Evolutionary conservation across 1,139 yeast species (phyloP).

Genomic region (Lodderomyces pseudojiufengensis): DNA sequence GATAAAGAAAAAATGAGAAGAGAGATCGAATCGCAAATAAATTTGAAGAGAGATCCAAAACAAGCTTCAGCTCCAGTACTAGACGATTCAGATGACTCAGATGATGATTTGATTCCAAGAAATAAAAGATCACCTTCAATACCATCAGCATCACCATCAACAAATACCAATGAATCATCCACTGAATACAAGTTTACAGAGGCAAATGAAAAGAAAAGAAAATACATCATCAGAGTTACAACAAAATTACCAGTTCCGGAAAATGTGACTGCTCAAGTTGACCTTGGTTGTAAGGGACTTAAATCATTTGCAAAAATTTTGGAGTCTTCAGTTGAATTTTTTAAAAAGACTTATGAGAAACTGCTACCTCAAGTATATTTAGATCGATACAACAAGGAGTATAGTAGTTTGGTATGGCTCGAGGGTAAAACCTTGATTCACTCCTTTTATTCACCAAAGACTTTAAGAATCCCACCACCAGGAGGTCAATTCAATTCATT

Average conservation of each 20-base stretch:
- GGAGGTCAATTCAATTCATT: conserved; percentile 19
- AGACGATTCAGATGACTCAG: conserved; percentile 10
- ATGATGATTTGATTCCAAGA: conserved; percentile 4
- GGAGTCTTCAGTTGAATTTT: conserved; percentile 17
- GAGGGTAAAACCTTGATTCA: conserved; percentile 40
- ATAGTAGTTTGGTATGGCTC: conserved; percentile 35
- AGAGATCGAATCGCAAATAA: conserved; percentile 9
- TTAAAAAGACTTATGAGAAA: conserved; percentile 11
- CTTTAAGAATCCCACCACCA: conserved; percentile 36
- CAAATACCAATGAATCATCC: conserved; percentile 3
- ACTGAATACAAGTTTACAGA: conserved; percentile 21
- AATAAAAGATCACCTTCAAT: not conserved
- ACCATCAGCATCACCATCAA: not conserved
- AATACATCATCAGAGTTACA: conserved; percentile 28
- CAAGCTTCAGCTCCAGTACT: conserved; percentile 1
- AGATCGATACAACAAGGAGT: conserved; percentile 10
- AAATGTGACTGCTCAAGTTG: conserved; percentile 15
- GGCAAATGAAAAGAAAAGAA: conserved; percentile 27
- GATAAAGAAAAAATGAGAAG: conserved; percentile 12
- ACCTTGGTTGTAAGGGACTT: conserved; percentile 33
- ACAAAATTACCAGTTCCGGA: conserved; percentile 26
- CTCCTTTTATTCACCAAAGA: conserved; percentile 39
- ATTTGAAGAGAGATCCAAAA: conserved; percentile 4
- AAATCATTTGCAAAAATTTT: conserved; percentile 21
- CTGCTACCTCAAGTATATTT: conserved; percentile 9